These are phyloP conservation scores for Candida suzukii DNA, from an alignment of 805 yeast species.

Conservation along the genomic window DNA sequence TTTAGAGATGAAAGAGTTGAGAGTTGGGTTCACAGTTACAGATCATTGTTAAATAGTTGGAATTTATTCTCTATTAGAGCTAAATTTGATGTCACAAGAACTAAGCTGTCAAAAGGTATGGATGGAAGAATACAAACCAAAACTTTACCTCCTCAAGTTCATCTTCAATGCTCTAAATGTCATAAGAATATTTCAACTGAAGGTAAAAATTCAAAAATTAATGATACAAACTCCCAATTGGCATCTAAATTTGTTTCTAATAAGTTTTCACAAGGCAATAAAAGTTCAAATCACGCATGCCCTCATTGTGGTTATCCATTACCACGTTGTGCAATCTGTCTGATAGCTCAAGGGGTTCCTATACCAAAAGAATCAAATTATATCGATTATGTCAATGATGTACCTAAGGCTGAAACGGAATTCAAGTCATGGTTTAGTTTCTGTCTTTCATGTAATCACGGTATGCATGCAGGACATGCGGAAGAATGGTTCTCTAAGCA, in stretches of 20 bases:
- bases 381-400: slow-evolving; percentile 15
- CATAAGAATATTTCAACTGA: slow-evolving; percentile 57
- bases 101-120: slow-evolving; percentile 50
- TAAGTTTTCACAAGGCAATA: slow-evolving; percentile 1
- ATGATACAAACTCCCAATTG: no score
- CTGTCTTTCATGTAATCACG: slow-evolving; percentile 87
- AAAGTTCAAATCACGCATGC: slow-evolving; percentile 38
- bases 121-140: slow-evolving; percentile 40
- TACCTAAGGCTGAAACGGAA: slow-evolving; percentile 28
- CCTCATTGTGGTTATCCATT: slow-evolving; percentile 83
- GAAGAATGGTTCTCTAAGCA: slow-evolving; percentile 93
- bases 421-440: slow-evolving; percentile 86
- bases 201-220: slow-evolving; percentile 1
- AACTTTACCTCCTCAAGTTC: slow-evolving; percentile 65
- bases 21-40: slow-evolving; percentile 70
- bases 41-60: slow-evolving; percentile 73
- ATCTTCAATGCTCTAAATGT: slow-evolving; percentile 76
- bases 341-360: slow-evolving; percentile 69
- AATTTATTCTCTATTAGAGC: slow-evolving; percentile 72
- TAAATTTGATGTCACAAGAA: slow-evolving; percentile 73
- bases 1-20: slow-evolving; percentile 68
- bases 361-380: slow-evolving; percentile 34
- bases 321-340: slow-evolving; percentile 87
- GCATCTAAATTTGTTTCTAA: slow-evolving; percentile 4
- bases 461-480: slow-evolving; percentile 93